These are phyloP conservation scores for Quercus lobata DNA, from an alignment of 331 rosid genomes.

Conservation along the genomic window DNA sequence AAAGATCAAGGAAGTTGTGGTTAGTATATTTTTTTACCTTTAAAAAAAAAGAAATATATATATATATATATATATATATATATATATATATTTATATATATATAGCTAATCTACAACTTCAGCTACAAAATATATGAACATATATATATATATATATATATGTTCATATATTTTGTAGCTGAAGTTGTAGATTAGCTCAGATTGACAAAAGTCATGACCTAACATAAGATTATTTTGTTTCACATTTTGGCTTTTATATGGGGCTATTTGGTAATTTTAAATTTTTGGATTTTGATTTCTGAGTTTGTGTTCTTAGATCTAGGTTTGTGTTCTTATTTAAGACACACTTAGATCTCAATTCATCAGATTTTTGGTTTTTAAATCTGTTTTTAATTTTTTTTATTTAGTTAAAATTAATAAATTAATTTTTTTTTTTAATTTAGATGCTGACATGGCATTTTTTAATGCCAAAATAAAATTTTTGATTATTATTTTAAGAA, in stretches of 20 bases:
- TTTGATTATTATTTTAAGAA: too few relatives aligned
- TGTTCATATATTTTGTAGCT: background rate
- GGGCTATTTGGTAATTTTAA: background rate
- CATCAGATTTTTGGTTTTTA: too few relatives aligned
- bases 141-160: background rate
- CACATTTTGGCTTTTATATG: background rate
- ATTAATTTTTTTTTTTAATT: too few relatives aligned
- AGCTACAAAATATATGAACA: too few relatives aligned
- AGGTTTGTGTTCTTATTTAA: accelerated
- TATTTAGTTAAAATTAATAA: too few relatives aligned
- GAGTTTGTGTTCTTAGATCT: too few relatives aligned
- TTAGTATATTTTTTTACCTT: constrained; percentile 16
- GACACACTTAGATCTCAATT: too few relatives aligned
- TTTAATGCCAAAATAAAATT: too few relatives aligned
- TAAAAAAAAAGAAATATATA: background rate
- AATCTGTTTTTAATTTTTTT: too few relatives aligned
- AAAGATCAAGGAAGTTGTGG: constrained; percentile 91
- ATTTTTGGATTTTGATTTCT: too few relatives aligned
- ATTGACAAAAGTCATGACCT: background rate
- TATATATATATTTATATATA: background rate
- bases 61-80: background rate
- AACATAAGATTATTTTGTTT: background rate
- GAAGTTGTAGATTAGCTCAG: background rate
- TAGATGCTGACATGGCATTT: too few relatives aligned
- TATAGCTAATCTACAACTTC: too few relatives aligned